Base-by-base conservation (phyloP, 345 rosid species). In the Toxicodendron radicans region DNA sequence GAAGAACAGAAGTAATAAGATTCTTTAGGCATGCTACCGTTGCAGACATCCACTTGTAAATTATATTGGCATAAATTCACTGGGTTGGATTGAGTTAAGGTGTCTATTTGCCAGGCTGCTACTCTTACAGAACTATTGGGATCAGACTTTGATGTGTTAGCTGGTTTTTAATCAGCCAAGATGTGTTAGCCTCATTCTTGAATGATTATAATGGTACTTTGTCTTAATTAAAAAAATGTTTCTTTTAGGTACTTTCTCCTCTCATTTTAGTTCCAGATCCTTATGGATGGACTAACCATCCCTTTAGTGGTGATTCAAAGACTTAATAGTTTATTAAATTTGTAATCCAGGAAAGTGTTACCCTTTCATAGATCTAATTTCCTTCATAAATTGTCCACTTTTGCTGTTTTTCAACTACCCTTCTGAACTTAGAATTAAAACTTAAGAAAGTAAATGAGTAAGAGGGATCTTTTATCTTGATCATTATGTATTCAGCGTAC, bases 1-100 rank as follows among this genome's bases (percentile, higher is more conserved):
- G 54, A 54, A 57, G 27, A 70, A 73, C 81, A 81, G 59, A 68
- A 63, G 70, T 71, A 11, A 33, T 24, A 13, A 59, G 85, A 77
- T 74, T 82, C 78, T 35, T 23, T 53, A 56, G 41, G 67, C 70
- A 49, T 65, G 79, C 54, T 49, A 68, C 67, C 30, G 1, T 46
- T 68, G 69, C 66, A 59, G 57, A 75, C 60, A 74, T 60, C 73
- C 73, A 41, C 46, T 65, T 57, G 38, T 38, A 30, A 35, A 64
- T 59, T 76, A 62, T 30, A 48, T 64, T 27, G 21, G 81, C 68
- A 68, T 61, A 59, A 64, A 24, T 75, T 80, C 81, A 77, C 78
- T 53, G 75, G 75, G 52, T 41, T 13, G 18, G 76, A 45, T 69
- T 74, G 66, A 45, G 52, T 68, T 69, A 49, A 58, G 75, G 72